Conservation (phyloP, 1,284 basidiomycete species). For the Schizophyllum amplum region DNA sequence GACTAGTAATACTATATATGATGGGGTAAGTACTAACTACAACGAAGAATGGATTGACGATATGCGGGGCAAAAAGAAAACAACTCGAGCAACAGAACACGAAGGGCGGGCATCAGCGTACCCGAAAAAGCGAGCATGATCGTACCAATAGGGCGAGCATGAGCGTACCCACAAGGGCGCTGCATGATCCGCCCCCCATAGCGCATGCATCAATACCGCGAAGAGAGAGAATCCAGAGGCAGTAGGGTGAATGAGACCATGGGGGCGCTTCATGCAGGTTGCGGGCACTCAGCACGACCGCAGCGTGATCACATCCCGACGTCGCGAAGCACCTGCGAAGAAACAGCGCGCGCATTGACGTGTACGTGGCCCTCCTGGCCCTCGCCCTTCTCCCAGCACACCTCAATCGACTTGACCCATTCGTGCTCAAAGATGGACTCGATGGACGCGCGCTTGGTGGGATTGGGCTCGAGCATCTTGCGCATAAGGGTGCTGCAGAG, state of each 20-base stretch:
- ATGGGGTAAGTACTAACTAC: background rate
- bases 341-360: constrained; percentile 48
- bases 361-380: constrained; percentile 59
- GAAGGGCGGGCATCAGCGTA: no score
- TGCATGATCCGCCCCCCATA: no score
- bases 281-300: no score
- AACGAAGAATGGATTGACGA: background rate
- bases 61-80: background rate
- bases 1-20: background rate
- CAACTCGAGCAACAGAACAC: background rate
- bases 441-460: constrained; percentile 70
- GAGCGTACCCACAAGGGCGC: no score
- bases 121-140: background rate
- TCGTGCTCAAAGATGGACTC: constrained; percentile 81
- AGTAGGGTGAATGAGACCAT: no score
- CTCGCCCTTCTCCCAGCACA: constrained; percentile 50
- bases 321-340: constrained; percentile 23
- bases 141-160: no score
- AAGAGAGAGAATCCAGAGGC: no score
- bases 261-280: no score
- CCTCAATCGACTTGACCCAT: constrained; percentile 78
- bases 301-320: background rate
- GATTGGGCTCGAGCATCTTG: constrained; percentile 95
- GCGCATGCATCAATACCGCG: no score
- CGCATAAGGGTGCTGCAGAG: constrained; percentile 52